Percentiles rank a stretch among this genome's conserved stretches.
phyloP scores from a whole-genome alignment of 129 eudicot species.

The Tanacetum coccineum region DNA sequence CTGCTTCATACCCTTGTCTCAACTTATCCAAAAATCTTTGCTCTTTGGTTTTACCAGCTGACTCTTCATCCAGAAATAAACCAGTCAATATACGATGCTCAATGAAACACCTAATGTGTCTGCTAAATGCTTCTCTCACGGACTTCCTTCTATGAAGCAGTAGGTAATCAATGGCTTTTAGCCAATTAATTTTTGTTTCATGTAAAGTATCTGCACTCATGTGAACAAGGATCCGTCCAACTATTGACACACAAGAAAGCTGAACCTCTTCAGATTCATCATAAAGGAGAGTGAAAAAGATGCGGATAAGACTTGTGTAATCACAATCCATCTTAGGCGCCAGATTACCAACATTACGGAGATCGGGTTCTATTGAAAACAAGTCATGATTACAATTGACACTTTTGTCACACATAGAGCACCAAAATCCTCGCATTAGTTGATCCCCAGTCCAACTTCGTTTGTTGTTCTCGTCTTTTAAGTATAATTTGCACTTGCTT shows the following conservation, averaged over 20 bases:
- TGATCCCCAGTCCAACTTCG: conserved; percentile 36
- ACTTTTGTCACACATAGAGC: conserved; percentile 67
- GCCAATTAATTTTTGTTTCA: conserved; percentile 60
- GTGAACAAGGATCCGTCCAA: conserved; percentile 65
- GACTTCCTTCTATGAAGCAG: conserved; percentile 66
- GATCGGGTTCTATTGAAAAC: conserved; percentile 25
- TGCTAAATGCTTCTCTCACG: conserved; percentile 74
- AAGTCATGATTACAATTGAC: conserved; percentile 28
- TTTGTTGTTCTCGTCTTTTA: conserved; percentile 37
- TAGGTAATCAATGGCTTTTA: conserved; percentile 57
- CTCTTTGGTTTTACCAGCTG: conserved; percentile 6
- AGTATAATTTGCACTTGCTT: conserved; percentile 55
- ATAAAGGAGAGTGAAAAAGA: conserved; percentile 65
- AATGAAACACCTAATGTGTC: conserved; percentile 65
- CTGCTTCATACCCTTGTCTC: conserved; percentile 59
- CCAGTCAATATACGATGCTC: conserved; percentile 51
- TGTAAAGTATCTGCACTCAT: conserved; percentile 42
- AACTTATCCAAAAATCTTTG: conserved; percentile 66
- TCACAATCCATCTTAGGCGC: conserved; percentile 28
- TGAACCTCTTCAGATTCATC: conserved; percentile 88
- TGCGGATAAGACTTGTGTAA: conserved; percentile 44
- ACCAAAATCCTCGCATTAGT: conserved; percentile 71
- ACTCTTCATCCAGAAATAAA: conserved; percentile 39
- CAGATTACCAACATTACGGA: conserved; percentile 15
- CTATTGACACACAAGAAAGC: conserved; percentile 57